Evolutionary conservation across 441 rosid genomes (phyloP).

Genomic region (Erodium texanum): DNA sequence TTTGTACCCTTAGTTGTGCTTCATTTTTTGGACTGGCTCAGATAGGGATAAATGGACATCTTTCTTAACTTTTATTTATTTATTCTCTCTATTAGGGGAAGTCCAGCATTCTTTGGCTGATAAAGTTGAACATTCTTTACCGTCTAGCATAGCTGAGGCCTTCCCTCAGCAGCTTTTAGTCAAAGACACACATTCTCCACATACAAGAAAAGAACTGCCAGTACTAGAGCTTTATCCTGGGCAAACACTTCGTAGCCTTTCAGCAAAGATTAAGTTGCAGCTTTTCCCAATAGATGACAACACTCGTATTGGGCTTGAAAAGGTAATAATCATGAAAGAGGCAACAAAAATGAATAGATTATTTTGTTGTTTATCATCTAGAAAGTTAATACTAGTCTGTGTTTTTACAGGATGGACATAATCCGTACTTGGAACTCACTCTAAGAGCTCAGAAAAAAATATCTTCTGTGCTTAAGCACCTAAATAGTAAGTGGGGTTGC

Average conservation of each 20-base stretch:
- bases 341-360: background rate
- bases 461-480: conserved; percentile 70
- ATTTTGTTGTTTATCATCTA: background rate
- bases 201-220: conserved; percentile 15
- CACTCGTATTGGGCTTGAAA: conserved; percentile 54
- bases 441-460: conserved; percentile 63
- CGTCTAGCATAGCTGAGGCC: conserved; percentile 18
- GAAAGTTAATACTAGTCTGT: background rate
- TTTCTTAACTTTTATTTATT: too few relatives aligned
- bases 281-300: conserved; percentile 66
- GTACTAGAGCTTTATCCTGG: conserved; percentile 20
- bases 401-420: conserved; percentile 50
- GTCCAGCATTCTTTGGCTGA: conserved; percentile 8
- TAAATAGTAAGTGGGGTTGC: conserved; percentile 67
- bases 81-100: conserved; percentile 15
- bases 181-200: conserved; percentile 8
- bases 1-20: too few relatives aligned
- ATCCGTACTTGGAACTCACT: conserved; percentile 87
- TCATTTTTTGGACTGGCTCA: too few relatives aligned
- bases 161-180: conserved; percentile 13
- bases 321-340: conserved; percentile 31
- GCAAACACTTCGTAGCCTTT: conserved; percentile 24
- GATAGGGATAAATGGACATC: too few relatives aligned
- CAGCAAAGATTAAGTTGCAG: conserved; percentile 62
- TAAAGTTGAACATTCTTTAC: conserved; percentile 16